These are phyloP conservation scores for Beauveria sp. DNA, from an alignment of 2,329 filamentous ascomycete species.

Conservation along the genomic window DNA sequence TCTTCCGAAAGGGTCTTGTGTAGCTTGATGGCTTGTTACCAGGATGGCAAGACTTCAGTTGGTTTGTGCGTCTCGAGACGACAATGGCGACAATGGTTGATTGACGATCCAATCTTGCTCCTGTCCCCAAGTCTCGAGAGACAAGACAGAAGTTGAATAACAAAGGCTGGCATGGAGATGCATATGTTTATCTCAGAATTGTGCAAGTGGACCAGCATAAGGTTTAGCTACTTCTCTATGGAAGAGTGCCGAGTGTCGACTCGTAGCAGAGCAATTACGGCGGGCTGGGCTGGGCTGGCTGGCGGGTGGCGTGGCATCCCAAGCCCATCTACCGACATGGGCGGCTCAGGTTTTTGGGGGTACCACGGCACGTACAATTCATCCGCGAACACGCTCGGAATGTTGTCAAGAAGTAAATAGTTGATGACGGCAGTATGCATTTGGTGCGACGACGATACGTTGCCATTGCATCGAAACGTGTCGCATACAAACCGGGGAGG, in stretches of 20 bases:
- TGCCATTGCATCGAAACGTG: constrained; percentile 6
- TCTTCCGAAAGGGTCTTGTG: not conserved
- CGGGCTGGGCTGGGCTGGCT: not conserved
- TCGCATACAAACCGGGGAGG: not conserved
- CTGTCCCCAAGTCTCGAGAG: not conserved
- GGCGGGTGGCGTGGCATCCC: constrained; percentile 5
- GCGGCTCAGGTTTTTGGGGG: constrained; percentile 2
- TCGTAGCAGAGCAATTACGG: not conserved
- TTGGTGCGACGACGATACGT: constrained; percentile 7
- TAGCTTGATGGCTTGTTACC: not conserved
- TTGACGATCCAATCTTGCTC: too few relatives aligned
- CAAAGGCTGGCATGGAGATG: not conserved
- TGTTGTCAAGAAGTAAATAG: not conserved
- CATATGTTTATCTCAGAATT: constrained; percentile 1
- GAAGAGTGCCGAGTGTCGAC: constrained; percentile 6
- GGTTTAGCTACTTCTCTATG: not conserved
- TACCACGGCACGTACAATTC: not conserved
- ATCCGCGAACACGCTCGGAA: not conserved
- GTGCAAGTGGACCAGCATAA: constrained; percentile 6
- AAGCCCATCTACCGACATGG: constrained; percentile 8
- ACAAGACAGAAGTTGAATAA: not conserved
- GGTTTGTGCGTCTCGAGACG: not conserved
- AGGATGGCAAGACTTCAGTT: not conserved
- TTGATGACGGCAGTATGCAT: constrained; percentile 7
- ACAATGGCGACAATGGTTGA: too few relatives aligned